Evolutionary conservation across 257 asterid genomes (phyloP), one percentile per base, ranked within the genome.

Genomic region (Paraleonurus japonicus): DNA sequence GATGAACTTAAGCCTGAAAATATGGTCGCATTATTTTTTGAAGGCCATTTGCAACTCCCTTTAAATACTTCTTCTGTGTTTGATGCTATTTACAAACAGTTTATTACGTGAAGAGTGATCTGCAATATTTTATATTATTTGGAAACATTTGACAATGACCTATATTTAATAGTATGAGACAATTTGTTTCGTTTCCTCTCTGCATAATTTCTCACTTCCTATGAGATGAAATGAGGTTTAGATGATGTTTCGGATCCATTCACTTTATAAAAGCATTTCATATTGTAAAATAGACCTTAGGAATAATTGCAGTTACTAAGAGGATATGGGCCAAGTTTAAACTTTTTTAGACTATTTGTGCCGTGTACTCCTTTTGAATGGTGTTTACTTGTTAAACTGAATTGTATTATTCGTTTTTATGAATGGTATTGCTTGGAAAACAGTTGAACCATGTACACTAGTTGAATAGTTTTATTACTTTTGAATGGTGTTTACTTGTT

Each of bases 11-110:
- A 37, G 50, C 57, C 61, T 39, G 57, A 17, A 57, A 54, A 67
- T 12, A 70, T 72, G 74, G 87, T 78, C 72, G 3, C 61, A 54
- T 66, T 72, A 48, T 71, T 74, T 75, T 58, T 30, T 24, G 23
- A 71, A 80, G 79, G 57, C 76, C 79, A 68, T 64, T 63, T n/a
- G 45, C 73, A 19, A 58, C 63, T 60, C 58, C 24, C 0, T 39
- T 68, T n/a, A 26, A 47, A 28, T 17, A 13, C 50, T 2, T 19
- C 39, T 57, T 22, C 22, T 51, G 35, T 50, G 65, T 45, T 37
- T 57, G 67, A 20, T 32, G 41, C 4, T 53, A 1, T 64, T 62
- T 32, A 58, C 23, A 9, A 58, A 43, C 15, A 37, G 1, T 47
- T 47, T n/a, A 47, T 47, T 47, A 47, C 0, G 22, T 47, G 54